phyloP scores from a whole-genome alignment of 495 filamentous ascomycete species.

The Hyaloscypha bicolor region DNA sequence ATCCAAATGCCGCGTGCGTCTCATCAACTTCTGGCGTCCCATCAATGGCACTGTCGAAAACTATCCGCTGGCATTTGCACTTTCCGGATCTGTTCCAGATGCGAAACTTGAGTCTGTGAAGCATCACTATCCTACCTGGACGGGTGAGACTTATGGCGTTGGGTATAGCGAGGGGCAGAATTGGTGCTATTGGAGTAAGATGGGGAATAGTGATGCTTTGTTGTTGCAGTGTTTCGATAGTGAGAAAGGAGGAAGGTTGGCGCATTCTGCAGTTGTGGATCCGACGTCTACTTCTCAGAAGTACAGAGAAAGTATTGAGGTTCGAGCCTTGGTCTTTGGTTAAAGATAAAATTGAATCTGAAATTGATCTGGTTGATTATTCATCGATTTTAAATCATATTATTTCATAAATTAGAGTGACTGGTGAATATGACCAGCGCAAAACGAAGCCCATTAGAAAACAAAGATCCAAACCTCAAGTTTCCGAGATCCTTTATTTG shows the following conservation, averaged over 20 bases:
- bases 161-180: neutral
- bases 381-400: no score
- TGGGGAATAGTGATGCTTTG: conserved; percentile 2
- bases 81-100: neutral
- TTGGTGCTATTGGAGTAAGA: conserved; percentile 1
- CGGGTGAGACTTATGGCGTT: neutral
- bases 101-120: neutral
- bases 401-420: no score
- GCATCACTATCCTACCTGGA: neutral
- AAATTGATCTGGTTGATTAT: no score
- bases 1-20: neutral
- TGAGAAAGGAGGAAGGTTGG: neutral
- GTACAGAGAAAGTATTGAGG: conserved; percentile 2
- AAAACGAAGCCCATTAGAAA: no score
- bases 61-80: neutral
- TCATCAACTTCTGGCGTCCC: neutral
- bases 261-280: neutral
- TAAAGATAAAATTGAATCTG: neutral
- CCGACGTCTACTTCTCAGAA: neutral
- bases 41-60: conserved; percentile 1
- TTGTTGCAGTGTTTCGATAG: neutral
- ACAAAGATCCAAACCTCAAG: no score
- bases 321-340: conserved; percentile 2
- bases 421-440: no score
- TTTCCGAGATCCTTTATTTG: no score